phyloP scores from a whole-genome alignment of 495 filamentous ascomycete genomes.

The Aspergillus carlsbadensis region DNA sequence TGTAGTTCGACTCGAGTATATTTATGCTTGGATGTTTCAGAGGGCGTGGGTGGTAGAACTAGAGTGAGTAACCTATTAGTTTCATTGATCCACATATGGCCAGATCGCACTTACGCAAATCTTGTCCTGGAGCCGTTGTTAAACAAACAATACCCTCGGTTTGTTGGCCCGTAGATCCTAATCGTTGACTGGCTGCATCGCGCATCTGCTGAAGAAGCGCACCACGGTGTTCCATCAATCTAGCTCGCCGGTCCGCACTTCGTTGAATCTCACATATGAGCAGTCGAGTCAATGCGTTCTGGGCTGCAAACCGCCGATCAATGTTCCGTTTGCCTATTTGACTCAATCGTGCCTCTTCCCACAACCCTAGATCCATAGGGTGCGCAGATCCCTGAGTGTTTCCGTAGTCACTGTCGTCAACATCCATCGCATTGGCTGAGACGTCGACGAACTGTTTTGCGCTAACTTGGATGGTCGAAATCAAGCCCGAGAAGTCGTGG shows the following conservation, averaged over 20 bases:
- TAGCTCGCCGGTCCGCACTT: slow-evolving; percentile 31
- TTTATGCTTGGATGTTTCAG: slow-evolving; percentile 36
- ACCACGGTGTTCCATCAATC: slow-evolving; percentile 27
- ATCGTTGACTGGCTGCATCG: slow-evolving; percentile 23
- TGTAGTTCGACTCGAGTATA: slow-evolving; percentile 43
- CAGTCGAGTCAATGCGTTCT: slow-evolving; percentile 40
- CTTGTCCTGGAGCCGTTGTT: slow-evolving; percentile 33
- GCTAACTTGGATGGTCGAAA: slow-evolving; percentile 35
- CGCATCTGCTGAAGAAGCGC: slow-evolving; percentile 30
- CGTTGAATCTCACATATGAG: slow-evolving; percentile 46
- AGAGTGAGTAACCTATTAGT: not conserved
- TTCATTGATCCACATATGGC: not conserved
- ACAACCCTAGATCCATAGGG: slow-evolving; percentile 26
- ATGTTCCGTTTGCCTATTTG: slow-evolving; percentile 39
- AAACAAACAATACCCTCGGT: slow-evolving; percentile 36
- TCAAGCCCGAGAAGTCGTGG: slow-evolving; percentile 40
- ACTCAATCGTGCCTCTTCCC: slow-evolving; percentile 38
- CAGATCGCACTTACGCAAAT: slow-evolving; percentile 31
- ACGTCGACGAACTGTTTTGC: slow-evolving; percentile 23
- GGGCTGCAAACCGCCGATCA: slow-evolving; percentile 36
- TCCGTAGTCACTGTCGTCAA: slow-evolving; percentile 23
- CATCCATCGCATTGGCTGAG: slow-evolving; percentile 24
- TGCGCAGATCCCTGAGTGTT: slow-evolving; percentile 10
- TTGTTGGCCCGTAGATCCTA: slow-evolving; percentile 28
- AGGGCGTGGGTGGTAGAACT: slow-evolving; percentile 32